Evolutionary conservation across 1,139 yeast genomes (phyloP).

Genomic region (Yamadazyma epiphylla): DNA sequence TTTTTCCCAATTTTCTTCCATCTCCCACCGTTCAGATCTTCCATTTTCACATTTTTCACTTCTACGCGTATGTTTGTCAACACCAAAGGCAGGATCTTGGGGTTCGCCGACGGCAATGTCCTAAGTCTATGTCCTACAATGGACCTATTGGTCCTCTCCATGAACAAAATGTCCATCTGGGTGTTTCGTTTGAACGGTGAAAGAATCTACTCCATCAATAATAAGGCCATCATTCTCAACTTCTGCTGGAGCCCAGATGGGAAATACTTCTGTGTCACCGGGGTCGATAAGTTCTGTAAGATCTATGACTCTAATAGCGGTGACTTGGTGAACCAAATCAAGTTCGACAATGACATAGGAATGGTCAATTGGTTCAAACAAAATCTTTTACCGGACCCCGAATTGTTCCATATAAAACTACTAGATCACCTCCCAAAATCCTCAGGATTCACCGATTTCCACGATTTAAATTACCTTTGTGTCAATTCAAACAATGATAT

Average conservation of each 20-base stretch:
- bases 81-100: slow-evolving; percentile 19
- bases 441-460: slow-evolving; percentile 8
- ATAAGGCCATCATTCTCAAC: slow-evolving; percentile 28
- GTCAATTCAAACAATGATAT: slow-evolving; percentile 6
- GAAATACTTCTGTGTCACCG: slow-evolving; percentile 40
- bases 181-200: slow-evolving; percentile 55
- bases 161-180: slow-evolving; percentile 47
- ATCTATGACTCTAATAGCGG: slow-evolving; percentile 52
- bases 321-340: slow-evolving; percentile 24
- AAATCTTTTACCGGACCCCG: slow-evolving; percentile 3
- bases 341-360: slow-evolving; percentile 15
- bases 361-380: slow-evolving; percentile 20
- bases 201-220: slow-evolving; percentile 47
- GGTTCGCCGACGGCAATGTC: slow-evolving; percentile 38
- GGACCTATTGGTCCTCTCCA: slow-evolving; percentile 48
- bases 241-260: slow-evolving; percentile 38
- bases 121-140: slow-evolving; percentile 56
- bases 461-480: slow-evolving; percentile 7
- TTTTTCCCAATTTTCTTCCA: no score
- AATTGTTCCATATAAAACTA: slow-evolving; percentile 23
- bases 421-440: slow-evolving; percentile 26
- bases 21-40: no score
- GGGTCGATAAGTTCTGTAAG: slow-evolving; percentile 41
- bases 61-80: slow-evolving; percentile 9
- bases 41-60: not conserved